Evolutionary conservation across 2,329 filamentous ascomycete species (phyloP).

Genomic region (Chlorencoelia australis): DNA sequence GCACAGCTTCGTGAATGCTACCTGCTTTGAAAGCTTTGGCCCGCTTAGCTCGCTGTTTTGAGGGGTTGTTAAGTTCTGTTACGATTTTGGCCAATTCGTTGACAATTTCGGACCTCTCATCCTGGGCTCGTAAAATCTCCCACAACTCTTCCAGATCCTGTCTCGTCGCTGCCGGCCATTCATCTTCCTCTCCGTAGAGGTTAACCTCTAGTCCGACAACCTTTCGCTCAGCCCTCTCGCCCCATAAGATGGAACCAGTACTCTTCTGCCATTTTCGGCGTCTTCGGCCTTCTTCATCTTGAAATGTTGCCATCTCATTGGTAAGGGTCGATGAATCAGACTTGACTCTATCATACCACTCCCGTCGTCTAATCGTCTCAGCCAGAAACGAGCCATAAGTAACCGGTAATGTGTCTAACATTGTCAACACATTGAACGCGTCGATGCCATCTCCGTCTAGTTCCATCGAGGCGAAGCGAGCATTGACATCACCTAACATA

Average conservation of each 20-base stretch:
- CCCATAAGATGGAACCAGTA: slow-evolving; percentile 60
- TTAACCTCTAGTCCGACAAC: slow-evolving; percentile 78
- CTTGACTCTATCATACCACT: slow-evolving; percentile 89
- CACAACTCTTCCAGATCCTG: slow-evolving; percentile 70
- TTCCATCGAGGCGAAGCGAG: slow-evolving; percentile 60
- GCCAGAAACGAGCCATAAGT: slow-evolving; percentile 84
- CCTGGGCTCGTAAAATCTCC: slow-evolving; percentile 51
- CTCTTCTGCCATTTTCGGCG: slow-evolving; percentile 84
- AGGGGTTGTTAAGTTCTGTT: slow-evolving; percentile 70
- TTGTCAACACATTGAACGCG: slow-evolving; percentile 69
- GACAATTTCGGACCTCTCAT: slow-evolving; percentile 54
- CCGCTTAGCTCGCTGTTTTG: slow-evolving; percentile 75
- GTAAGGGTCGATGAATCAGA: slow-evolving; percentile 77
- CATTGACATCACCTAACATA: slow-evolving; percentile 60
- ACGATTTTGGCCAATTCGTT: slow-evolving; percentile 67
- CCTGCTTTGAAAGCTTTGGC: slow-evolving; percentile 95
- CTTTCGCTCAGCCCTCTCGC: slow-evolving; percentile 55
- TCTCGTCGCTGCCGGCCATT: slow-evolving; percentile 70
- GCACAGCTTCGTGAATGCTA: slow-evolving; percentile 80
- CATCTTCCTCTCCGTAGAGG: slow-evolving; percentile 65
- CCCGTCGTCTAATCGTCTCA: slow-evolving; percentile 74
- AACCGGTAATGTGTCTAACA: slow-evolving; percentile 74
- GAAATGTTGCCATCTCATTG: slow-evolving; percentile 85
- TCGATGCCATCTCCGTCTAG: slow-evolving; percentile 66
- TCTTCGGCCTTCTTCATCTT: slow-evolving; percentile 84